These are phyloP conservation scores for Agaricus blazei DNA, from an alignment of 768 basidiomycete species.

Conservation along the genomic window DNA sequence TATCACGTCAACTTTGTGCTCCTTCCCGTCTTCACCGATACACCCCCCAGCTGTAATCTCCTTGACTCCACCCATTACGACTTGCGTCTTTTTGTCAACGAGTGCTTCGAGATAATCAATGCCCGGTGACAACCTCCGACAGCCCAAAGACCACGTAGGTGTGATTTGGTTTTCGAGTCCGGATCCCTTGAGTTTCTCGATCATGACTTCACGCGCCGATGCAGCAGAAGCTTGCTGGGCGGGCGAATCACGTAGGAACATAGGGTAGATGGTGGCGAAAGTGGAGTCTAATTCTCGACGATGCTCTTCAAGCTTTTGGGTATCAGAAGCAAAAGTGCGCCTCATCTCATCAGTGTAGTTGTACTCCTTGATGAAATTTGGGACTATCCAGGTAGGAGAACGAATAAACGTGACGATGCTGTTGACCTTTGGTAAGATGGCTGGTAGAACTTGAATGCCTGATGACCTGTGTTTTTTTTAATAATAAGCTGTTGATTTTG, in stretches of 20 bases:
- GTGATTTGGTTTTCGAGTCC: conserved; percentile 35
- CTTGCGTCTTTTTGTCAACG: conserved; percentile 20
- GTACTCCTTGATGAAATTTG: conserved; percentile 15
- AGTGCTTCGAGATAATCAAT: conserved; percentile 26
- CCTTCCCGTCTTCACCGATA: conserved; percentile 18
- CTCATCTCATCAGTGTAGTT: conserved; percentile 32
- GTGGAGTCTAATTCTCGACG: conserved; percentile 30
- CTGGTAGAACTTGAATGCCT: conserved; percentile 23
- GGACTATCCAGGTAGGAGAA: conserved; percentile 22
- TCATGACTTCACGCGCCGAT: conserved; percentile 29
- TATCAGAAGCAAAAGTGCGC: conserved; percentile 27
- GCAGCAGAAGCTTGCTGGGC: conserved; percentile 22
- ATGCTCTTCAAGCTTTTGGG: conserved; percentile 31
- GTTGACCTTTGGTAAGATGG: conserved; percentile 25
- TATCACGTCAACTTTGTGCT: conserved; percentile 23
- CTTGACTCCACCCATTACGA: conserved; percentile 22
- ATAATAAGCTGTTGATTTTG: not conserved
- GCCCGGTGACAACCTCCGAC: conserved; percentile 25
- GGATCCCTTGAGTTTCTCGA: conserved; percentile 29
- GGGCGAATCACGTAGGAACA: conserved; percentile 22
- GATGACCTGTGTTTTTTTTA: conserved; percentile 17
- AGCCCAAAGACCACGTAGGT: conserved; percentile 25
- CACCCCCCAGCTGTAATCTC: conserved; percentile 23
- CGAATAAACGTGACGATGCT: conserved; percentile 26
- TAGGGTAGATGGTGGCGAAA: conserved; percentile 24